Evolutionary conservation across 768 basidiomycete species (phyloP), one percentile per base, ranked within the genome.

Genomic region (Lactarius pseudohatsudake): DNA sequence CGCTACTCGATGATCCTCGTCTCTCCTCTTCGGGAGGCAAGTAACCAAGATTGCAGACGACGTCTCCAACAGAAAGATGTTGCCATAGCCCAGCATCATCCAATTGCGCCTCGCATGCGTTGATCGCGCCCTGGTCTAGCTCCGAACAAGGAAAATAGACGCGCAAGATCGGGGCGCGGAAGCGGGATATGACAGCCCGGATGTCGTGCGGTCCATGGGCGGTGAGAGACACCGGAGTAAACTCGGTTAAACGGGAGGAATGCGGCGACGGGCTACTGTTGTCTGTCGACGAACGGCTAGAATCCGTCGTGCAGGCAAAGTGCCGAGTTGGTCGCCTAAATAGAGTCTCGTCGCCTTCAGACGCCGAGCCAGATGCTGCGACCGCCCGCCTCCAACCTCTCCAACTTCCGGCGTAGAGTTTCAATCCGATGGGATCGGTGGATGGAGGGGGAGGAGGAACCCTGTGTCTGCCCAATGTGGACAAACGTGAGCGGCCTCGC

Each of bases 31-130:
- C 72, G 0, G 82, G 77, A 1, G 89, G 89, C 18, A 94, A 80
- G 71, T 86, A 92, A 7, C 92, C 92, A 56, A 94, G 81, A 75
- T 94, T 94, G 73, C 88, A 91, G 26, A 94, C 81, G 43, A 92
- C 76, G 71, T 94, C 92, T 0, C 92, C 92, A 0, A 81, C 82
- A 1, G 88, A 90, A n/a, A 94, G 80, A 72, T 91, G 84, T 7
- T 81, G 76, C 90, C 91, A 92, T 6, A 94, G 81, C 0, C 85
- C 89, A 1, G 84, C 81, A 1, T 81, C 79, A n/a, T 84, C 77
- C 5, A 94, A 81, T 73, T 92, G 89, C 38, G 85, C 81, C 72
- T 91, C 87, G 73, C 90, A 92, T 13, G 78, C 78, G 11, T 80
- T 72, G 54, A 91, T 77, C 56, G 81, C 81, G 26, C 71, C 74